Evolutionary conservation across 2,329 filamentous ascomycete species (phyloP).

Genomic region (Acarospora socialis): DNA sequence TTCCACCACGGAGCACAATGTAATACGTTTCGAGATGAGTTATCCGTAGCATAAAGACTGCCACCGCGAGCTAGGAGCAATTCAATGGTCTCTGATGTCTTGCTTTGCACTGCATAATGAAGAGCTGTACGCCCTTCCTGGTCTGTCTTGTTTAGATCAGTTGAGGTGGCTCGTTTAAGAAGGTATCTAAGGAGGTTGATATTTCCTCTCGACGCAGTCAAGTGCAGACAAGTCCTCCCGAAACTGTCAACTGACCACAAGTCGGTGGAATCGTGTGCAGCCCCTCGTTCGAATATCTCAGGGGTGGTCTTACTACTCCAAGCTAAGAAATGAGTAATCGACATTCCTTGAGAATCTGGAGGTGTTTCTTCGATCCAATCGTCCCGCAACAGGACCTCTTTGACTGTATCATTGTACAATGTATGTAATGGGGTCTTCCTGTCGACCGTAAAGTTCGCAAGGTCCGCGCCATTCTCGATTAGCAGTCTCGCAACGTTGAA

Average conservation of each 20-base stretch:
- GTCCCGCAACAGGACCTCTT: slow-evolving; percentile 4
- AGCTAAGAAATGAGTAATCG: slow-evolving; percentile 7
- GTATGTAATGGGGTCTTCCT: slow-evolving; percentile 7
- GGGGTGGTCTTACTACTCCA: slow-evolving; percentile 7
- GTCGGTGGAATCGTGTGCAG: slow-evolving; percentile 3
- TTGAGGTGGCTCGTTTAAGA: not conserved
- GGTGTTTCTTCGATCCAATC: slow-evolving; percentile 6
- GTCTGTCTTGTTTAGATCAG: slow-evolving; percentile 6
- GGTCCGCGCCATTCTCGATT: slow-evolving; percentile 8
- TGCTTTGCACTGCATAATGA: slow-evolving; percentile 7
- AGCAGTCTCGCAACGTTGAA: slow-evolving; percentile 5
- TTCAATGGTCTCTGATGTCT: slow-evolving; percentile 3
- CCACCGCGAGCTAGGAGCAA: not conserved
- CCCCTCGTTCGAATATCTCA: slow-evolving; percentile 4
- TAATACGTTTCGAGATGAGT: not conserved
- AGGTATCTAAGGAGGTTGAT: slow-evolving; percentile 6
- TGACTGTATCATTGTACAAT: slow-evolving; percentile 7
- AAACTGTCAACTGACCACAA: slow-evolving; percentile 4
- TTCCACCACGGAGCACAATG: not conserved
- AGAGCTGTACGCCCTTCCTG: slow-evolving; percentile 3
- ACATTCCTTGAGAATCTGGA: slow-evolving; percentile 7
- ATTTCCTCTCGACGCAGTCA: slow-evolving; percentile 7
- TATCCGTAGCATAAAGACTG: not conserved
- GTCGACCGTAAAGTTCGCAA: slow-evolving; percentile 5
- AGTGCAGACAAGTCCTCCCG: slow-evolving; percentile 8